phyloP scores from a whole-genome alignment of 202 grass and related monocot genomes.

The Eragrostis tef region DNA sequence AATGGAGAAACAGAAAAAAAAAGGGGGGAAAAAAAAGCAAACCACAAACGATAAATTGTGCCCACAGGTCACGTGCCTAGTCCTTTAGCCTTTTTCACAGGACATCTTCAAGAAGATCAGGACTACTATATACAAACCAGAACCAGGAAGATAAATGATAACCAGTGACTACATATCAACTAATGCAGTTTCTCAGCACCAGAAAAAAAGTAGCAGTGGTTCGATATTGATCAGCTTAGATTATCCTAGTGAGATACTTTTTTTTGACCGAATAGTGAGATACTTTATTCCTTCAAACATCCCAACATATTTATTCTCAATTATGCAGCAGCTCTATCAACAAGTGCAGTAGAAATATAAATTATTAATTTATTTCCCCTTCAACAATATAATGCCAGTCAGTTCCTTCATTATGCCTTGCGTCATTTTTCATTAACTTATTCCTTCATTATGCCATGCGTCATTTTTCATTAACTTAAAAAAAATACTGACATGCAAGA shows the following conservation, averaged over 20 bases:
- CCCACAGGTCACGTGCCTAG: neutral
- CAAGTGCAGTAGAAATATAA: neutral
- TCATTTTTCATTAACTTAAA: neutral
- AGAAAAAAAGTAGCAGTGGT: neutral
- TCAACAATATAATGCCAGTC: too few relatives aligned
- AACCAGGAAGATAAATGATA: constrained; percentile 17
- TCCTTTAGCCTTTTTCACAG: too few relatives aligned
- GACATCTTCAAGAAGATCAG: neutral
- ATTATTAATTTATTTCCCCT: neutral
- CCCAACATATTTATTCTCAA: neutral
- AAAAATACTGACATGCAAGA: neutral
- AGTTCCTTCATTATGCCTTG: too few relatives aligned
- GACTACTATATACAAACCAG: neutral
- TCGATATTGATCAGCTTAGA: neutral
- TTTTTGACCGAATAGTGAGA: too few relatives aligned
- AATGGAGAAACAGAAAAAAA: neutral
- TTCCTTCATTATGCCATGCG: too few relatives aligned
- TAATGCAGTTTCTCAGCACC: constrained; percentile 15
- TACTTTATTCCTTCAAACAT: neutral
- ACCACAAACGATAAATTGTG: neutral
- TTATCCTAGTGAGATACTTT: constrained; percentile 16
- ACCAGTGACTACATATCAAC: neutral
- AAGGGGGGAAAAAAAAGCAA: constrained; percentile 17
- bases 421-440: neutral
- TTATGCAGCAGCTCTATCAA: neutral